Percentiles rank a stretch among this genome's conserved stretches.
Evolutionary conservation across 225 moss, liverwort and hornwort genomes (phyloP).

Genomic region (Sphagnum contortum): DNA sequence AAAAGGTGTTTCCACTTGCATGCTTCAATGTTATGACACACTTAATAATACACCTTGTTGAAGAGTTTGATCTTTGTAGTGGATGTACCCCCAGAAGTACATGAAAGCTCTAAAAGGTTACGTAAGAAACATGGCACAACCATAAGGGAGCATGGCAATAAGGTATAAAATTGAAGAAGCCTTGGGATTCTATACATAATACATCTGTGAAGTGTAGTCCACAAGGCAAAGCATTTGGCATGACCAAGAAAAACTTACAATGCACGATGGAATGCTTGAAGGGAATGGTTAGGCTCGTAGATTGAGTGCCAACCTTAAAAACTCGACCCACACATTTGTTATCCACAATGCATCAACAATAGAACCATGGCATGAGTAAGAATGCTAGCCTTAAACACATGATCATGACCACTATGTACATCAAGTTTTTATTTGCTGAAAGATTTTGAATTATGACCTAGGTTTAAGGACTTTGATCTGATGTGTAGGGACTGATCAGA

Average conservation of each 20-base stretch:
- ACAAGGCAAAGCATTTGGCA: slow-evolving; percentile 1
- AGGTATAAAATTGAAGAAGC: slow-evolving; percentile 2
- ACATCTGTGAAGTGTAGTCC: background rate
- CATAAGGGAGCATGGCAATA: background rate
- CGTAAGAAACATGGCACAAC: background rate
- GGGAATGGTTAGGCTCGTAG: background rate
- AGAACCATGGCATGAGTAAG: too few species aligned
- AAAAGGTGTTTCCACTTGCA: background rate
- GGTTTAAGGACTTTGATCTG: too few species aligned
- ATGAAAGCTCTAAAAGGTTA: background rate
- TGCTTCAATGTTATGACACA: slow-evolving; percentile 5
- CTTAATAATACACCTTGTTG: background rate
- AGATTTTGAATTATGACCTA: too few species aligned
- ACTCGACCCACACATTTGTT: background rate
- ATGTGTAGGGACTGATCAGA: too few species aligned
- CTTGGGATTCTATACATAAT: slow-evolving; percentile 3
- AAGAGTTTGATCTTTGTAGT: slow-evolving; percentile 2
- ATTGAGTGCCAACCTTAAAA: background rate
- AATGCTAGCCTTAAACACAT: too few species aligned
- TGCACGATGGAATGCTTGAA: background rate
- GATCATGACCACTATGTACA: too few species aligned
- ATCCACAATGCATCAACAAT: background rate
- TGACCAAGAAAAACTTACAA: background rate
- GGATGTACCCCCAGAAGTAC: background rate
- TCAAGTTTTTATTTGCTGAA: too few species aligned